These are phyloP conservation scores for Phylloporus sp. DNA, from an alignment of 1,284 basidiomycete genomes.

Conservation along the genomic window DNA sequence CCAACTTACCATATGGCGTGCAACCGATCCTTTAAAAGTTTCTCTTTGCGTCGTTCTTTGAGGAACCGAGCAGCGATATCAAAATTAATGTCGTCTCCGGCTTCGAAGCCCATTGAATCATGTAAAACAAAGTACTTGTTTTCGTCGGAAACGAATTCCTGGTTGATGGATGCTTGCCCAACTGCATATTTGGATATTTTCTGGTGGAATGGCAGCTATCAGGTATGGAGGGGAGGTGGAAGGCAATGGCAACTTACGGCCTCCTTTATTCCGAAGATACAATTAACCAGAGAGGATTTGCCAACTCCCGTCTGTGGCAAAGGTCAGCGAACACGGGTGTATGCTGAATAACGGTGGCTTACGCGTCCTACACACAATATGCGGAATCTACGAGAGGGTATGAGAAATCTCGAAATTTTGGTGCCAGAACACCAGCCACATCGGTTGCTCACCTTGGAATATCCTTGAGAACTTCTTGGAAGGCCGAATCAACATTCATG, in stretches of 20 bases:
- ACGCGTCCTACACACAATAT: background rate
- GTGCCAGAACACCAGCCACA: background rate
- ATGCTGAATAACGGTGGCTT: too few relatives aligned
- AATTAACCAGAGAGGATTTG: too few relatives aligned
- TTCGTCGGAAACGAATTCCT: constrained; percentile 15
- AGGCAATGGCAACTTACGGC: too few relatives aligned
- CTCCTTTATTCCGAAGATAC: too few relatives aligned
- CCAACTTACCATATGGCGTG: constrained; percentile 10
- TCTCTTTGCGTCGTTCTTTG: background rate
- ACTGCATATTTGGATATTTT: constrained; percentile 9
- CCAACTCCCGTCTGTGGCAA: too few relatives aligned
- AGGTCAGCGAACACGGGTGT: too few relatives aligned
- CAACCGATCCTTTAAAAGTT: constrained; percentile 6
- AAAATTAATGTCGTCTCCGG: constrained; percentile 5
- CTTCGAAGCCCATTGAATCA: constrained; percentile 13
- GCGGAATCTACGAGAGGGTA: constrained; percentile 6
- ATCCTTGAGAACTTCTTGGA: constrained; percentile 9
- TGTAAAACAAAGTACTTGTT: constrained; percentile 14
- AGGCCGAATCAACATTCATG: background rate
- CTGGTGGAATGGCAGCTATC: too few relatives aligned
- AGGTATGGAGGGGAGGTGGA: too few relatives aligned
- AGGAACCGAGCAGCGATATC: constrained; percentile 7
- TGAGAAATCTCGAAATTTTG: background rate
- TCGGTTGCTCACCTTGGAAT: constrained; percentile 1
- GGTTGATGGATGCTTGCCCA: constrained; percentile 8